Evolutionary conservation across 805 yeast genomes (phyloP).

Genomic region (Wickerhamomyces alni): DNA sequence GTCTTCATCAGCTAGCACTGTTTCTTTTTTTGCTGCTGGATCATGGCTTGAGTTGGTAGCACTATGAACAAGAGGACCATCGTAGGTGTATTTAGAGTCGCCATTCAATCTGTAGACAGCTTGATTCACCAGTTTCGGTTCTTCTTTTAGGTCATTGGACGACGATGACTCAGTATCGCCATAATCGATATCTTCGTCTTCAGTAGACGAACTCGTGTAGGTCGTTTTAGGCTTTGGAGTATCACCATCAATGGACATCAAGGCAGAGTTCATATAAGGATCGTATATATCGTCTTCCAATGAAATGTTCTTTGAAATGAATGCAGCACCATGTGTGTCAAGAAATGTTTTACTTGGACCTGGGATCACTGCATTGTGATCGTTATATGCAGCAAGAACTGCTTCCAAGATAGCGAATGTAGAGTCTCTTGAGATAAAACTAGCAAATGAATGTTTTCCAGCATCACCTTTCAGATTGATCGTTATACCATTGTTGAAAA

Average conservation of each 20-base stretch:
- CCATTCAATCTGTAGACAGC: constrained; percentile 31
- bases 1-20: constrained; percentile 42
- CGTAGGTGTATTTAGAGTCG: constrained; percentile 35
- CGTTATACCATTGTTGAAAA: constrained; percentile 84
- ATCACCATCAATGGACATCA: constrained; percentile 40
- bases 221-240: constrained; percentile 18
- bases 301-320: constrained; percentile 14
- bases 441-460: constrained; percentile 71
- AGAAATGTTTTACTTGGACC: constrained; percentile 1
- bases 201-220: constrained; percentile 11
- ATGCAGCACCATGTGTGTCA: constrained; percentile 7
- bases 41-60: constrained; percentile 47
- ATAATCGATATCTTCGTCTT: constrained; percentile 23
- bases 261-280: constrained; percentile 27
- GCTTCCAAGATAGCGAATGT: constrained; percentile 56
- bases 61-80: constrained; percentile 61
- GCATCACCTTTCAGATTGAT: constrained; percentile 26
- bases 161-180: constrained; percentile 12
- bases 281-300: constrained; percentile 11
- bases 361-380: background rate
- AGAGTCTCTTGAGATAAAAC: constrained; percentile 76
- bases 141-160: constrained; percentile 4
- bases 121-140: constrained; percentile 12
- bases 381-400: constrained; percentile 18
- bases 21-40: constrained; percentile 43